A percentile compares a stretch with the other conserved stretches of the same genome.
These are phyloP conservation scores for Wickerhamiella sergipiensis DNA, from an alignment of 805 yeast genomes.

Conservation along the genomic window DNA sequence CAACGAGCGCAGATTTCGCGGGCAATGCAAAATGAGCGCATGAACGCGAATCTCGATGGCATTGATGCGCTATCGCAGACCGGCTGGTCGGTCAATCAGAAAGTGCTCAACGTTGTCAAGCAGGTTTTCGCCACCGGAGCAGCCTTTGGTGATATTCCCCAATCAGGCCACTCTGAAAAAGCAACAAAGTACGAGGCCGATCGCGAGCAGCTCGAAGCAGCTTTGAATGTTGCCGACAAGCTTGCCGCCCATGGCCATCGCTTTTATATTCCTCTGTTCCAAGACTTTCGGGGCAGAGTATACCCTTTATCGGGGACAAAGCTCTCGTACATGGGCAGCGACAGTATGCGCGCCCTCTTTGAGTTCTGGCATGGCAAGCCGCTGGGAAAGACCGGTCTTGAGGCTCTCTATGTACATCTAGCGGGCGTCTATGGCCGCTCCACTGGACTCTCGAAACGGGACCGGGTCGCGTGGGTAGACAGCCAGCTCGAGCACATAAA, in stretches of 20 bases:
- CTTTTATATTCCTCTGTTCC: slow-evolving; percentile 39
- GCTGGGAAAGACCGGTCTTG: slow-evolving; percentile 33
- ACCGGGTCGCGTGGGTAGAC: slow-evolving; percentile 31
- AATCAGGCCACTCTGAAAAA: slow-evolving; percentile 45
- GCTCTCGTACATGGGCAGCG: slow-evolving; percentile 40
- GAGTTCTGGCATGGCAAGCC: slow-evolving; percentile 37
- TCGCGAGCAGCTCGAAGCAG: slow-evolving; percentile 41
- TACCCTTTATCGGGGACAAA: slow-evolving; percentile 37
- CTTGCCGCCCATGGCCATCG: slow-evolving; percentile 36
- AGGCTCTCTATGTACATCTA: slow-evolving; percentile 39
- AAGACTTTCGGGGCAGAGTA: slow-evolving; percentile 41
- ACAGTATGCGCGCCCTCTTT: slow-evolving; percentile 36
- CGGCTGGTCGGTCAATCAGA: slow-evolving; percentile 73
- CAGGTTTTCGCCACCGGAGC: slow-evolving; percentile 70
- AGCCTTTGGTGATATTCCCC: slow-evolving; percentile 35
- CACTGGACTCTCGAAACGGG: slow-evolving; percentile 30
- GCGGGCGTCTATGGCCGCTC: slow-evolving; percentile 41
- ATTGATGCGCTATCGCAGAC: slow-evolving; percentile 64
- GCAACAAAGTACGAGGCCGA: neutral
- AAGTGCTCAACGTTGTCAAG: slow-evolving; percentile 47
- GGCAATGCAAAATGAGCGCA: slow-evolving; percentile 46
- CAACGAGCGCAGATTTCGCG: slow-evolving; percentile 68
- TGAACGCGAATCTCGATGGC: slow-evolving; percentile 54
- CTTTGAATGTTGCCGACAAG: slow-evolving; percentile 76
- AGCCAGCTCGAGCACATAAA: slow-evolving; percentile 28